Percentiles rank a stretch among this genome's conserved stretches.
Evolutionary conservation across 1,139 yeast genomes (phyloP).

Genomic region (Scheffersomyces parashehatae): DNA sequence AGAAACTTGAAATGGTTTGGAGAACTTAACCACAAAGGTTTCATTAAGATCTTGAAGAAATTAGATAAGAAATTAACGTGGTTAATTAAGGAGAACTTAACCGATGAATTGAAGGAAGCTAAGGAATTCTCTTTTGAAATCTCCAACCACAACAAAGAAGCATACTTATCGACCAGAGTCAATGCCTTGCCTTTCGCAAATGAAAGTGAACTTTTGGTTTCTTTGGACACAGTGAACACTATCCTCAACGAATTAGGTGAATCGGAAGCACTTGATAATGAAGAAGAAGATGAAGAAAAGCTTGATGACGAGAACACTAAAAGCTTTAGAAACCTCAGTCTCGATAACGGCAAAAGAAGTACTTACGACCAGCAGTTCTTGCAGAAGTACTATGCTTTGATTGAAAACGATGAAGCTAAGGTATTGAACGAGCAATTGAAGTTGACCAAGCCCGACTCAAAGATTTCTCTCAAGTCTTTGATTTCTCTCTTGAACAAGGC

Average conservation of each 20-base stretch:
- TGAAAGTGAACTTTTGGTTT: constrained; percentile 55
- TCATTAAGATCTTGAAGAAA: constrained; percentile 84
- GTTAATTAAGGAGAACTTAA: constrained; percentile 17
- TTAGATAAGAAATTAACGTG: constrained; percentile 73
- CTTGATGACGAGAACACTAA: constrained; percentile 1
- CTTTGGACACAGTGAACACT: constrained; percentile 56
- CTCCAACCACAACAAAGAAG: constrained; percentile 66
- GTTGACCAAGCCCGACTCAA: constrained; percentile 20
- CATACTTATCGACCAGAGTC: constrained; percentile 69
- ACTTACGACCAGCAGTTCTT: constrained; percentile 34
- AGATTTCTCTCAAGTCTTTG: constrained; percentile 40
- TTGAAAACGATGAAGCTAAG: constrained; percentile 47
- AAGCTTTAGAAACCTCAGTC: constrained; percentile 13
- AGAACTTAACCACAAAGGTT: constrained; percentile 88
- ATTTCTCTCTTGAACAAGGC: constrained; percentile 65
- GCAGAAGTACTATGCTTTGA: constrained; percentile 27
- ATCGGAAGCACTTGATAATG: constrained; percentile 12
- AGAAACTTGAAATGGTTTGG: constrained; percentile 92
- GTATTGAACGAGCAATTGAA: constrained; percentile 41
- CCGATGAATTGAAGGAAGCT: constrained; percentile 6
- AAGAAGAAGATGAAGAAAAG: constrained; percentile 8
- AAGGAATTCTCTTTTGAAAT: constrained; percentile 14
- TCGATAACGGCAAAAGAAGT: constrained; percentile 17
- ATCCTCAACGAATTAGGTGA: constrained; percentile 45
- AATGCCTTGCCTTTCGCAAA: constrained; percentile 78